A percentile compares a stretch with the other conserved stretches of the same genome.
Conservation (phyloP, 1,139 yeast species). For the Pichia sp. region DNA sequence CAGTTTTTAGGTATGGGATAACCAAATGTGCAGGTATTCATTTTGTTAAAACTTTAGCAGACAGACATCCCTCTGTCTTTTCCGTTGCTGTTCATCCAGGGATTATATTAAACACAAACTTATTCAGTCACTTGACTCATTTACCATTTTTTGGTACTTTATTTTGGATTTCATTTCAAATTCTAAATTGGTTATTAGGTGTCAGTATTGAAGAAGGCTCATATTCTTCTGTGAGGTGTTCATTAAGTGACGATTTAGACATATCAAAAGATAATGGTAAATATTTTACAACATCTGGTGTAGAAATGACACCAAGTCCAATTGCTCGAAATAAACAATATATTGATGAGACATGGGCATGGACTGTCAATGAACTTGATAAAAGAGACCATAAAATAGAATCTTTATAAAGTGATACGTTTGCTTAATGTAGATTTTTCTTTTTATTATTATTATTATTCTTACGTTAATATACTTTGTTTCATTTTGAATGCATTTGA, state of each 20-base stretch:
- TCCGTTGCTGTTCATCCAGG: slow-evolving; percentile 81
- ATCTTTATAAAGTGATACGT: slow-evolving; percentile 21
- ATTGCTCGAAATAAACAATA: slow-evolving; percentile 55
- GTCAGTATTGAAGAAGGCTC: slow-evolving; percentile 69
- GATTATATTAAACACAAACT: slow-evolving; percentile 69
- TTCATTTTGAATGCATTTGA: not conserved
- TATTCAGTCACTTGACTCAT: slow-evolving; percentile 69
- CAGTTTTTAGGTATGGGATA: slow-evolving; percentile 74
- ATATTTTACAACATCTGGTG: slow-evolving; percentile 58
- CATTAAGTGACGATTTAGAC: slow-evolving; percentile 48
- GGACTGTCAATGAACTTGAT: slow-evolving; percentile 64
- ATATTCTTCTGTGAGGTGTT: slow-evolving; percentile 56
- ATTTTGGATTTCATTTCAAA: slow-evolving; percentile 63
- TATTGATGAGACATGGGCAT: slow-evolving; percentile 74
- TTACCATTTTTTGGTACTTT: slow-evolving; percentile 69
- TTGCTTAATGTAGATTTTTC: not conserved
- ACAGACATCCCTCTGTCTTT: slow-evolving; percentile 59
- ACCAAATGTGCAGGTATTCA: slow-evolving; percentile 82
- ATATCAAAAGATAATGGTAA: slow-evolving; percentile 60
- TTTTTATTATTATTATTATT: not conserved
- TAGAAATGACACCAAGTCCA: slow-evolving; percentile 46
- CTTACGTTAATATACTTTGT: no score
- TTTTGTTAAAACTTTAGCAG: slow-evolving; percentile 57
- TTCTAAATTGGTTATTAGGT: slow-evolving; percentile 64
- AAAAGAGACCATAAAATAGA: slow-evolving; percentile 37